Evolutionary conservation across 257 asterid genomes (phyloP).

Genomic region (Salvia hispanica): DNA sequence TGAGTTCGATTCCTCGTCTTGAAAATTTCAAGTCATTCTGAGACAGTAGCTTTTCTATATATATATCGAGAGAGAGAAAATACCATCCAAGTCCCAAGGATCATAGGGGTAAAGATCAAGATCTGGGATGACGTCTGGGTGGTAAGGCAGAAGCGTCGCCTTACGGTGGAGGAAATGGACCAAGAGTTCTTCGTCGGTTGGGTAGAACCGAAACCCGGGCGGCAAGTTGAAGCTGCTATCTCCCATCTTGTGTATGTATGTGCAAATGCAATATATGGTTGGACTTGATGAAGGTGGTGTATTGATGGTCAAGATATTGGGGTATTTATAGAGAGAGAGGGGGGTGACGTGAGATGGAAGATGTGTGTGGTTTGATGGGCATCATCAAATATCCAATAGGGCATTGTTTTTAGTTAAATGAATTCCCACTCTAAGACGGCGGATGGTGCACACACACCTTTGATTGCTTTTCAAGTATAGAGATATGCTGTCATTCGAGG

Average conservation of each 20-base stretch:
- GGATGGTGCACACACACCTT: conserved; percentile 29
- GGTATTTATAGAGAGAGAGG: conserved; percentile 51
- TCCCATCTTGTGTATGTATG: conserved; percentile 37
- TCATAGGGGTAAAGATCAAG: conserved; percentile 83
- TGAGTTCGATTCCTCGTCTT: no score
- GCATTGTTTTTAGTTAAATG: conserved; percentile 1
- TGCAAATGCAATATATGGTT: neutral
- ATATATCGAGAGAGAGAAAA: neutral
- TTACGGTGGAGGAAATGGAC: conserved; percentile 92
- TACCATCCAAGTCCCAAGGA: conserved; percentile 94
- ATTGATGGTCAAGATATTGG: conserved; percentile 11
- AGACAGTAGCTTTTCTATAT: no score
- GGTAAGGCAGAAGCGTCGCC: conserved; percentile 67
- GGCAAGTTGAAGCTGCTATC: conserved; percentile 66
- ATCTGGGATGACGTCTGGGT: conserved; percentile 90
- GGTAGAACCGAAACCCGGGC: conserved; percentile 85
- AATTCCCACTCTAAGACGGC: conserved; percentile 36
- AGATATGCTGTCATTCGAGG: conserved; percentile 23
- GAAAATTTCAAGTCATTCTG: no score
- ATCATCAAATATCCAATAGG: conserved; percentile 18
- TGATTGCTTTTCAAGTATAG: conserved; percentile 42
- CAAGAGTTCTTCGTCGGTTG: conserved; percentile 82
- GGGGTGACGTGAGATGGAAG: conserved; percentile 59
- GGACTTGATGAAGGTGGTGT: conserved; percentile 12
- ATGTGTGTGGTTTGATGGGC: conserved; percentile 34